Conservation (phyloP, 2,329 filamentous ascomycete species). For the Ascochyta lentis region DNA sequence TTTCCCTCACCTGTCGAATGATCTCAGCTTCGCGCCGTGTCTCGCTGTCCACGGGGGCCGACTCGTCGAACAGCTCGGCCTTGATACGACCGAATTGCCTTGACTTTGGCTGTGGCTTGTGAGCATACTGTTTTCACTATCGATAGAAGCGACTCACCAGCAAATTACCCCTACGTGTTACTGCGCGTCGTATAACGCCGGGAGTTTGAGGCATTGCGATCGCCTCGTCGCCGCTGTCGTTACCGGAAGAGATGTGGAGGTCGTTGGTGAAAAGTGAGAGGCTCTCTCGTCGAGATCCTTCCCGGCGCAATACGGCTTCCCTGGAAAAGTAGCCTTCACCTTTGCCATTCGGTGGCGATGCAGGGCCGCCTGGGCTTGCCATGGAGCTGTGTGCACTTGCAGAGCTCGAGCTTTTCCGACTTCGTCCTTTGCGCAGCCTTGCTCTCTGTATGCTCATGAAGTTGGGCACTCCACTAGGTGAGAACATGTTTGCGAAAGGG, state of each 20-base stretch:
- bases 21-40: conserved; percentile 92
- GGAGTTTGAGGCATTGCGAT: conserved; percentile 61
- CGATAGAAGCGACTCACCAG: conserved; percentile 64
- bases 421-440: conserved; percentile 64
- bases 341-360: conserved; percentile 73
- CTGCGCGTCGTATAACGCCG: conserved; percentile 80
- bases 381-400: conserved; percentile 74
- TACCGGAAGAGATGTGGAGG: conserved; percentile 78
- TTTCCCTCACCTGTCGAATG: conserved; percentile 92
- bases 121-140: conserved; percentile 10
- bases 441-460: conserved; percentile 79
- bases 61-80: conserved; percentile 87
- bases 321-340: conserved; percentile 62
- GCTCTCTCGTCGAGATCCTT: conserved; percentile 76
- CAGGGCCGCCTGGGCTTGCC: conserved; percentile 72
- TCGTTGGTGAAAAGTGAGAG: conserved; percentile 91
- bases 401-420: conserved; percentile 71
- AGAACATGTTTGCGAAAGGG: conserved; percentile 70
- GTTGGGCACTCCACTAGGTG: conserved; percentile 72
- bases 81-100: conserved; percentile 94
- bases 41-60: conserved; percentile 85
- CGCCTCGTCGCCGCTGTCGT: conserved; percentile 77
- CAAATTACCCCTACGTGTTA: conserved; percentile 87
- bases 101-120: conserved; percentile 77
- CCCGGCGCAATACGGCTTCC: conserved; percentile 56